phyloP scores from a whole-genome alignment of 2,329 filamentous ascomycete genomes.

The Hypoxylon sp. region DNA sequence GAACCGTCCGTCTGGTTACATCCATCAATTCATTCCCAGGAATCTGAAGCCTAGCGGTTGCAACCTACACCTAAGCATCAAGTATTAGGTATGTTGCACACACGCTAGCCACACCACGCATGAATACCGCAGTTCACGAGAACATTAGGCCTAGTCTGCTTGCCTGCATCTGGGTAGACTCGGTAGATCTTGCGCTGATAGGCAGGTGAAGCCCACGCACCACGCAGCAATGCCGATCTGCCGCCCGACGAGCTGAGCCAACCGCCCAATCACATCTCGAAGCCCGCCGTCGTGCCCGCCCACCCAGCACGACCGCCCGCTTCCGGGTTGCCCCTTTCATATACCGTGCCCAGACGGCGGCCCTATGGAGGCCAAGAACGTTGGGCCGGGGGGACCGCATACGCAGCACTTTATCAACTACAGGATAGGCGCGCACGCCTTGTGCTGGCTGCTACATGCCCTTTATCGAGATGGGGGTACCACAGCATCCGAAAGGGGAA shows the following conservation, averaged over 20 bases:
- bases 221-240: constrained; percentile 29
- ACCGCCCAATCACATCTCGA: constrained; percentile 36
- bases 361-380: neutral
- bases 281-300: constrained; percentile 20
- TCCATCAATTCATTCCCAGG: neutral
- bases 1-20: neutral
- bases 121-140: neutral
- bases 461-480: constrained; percentile 8
- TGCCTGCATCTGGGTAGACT: neutral
- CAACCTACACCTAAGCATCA: constrained; percentile 7
- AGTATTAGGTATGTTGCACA: too few relatives aligned
- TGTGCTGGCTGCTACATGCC: neutral
- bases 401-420: neutral
- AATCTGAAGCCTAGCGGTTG: constrained; percentile 13
- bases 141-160: neutral
- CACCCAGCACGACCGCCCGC: constrained; percentile 6
- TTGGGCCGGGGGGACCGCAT: constrained; percentile 7
- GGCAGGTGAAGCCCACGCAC: constrained; percentile 36
- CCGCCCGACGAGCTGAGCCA: constrained; percentile 39
- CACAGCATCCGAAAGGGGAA: constrained; percentile 34
- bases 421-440: too few relatives aligned
- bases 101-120: neutral
- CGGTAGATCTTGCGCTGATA: constrained; percentile 41
- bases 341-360: constrained; percentile 9
- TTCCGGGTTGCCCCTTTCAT: constrained; percentile 40